A percentile compares a stretch with the other conserved stretches of the same genome.
Evolutionary conservation across 2,329 filamentous ascomycete genomes (phyloP).

Genomic region (Akanthomyces uredinophilus): DNA sequence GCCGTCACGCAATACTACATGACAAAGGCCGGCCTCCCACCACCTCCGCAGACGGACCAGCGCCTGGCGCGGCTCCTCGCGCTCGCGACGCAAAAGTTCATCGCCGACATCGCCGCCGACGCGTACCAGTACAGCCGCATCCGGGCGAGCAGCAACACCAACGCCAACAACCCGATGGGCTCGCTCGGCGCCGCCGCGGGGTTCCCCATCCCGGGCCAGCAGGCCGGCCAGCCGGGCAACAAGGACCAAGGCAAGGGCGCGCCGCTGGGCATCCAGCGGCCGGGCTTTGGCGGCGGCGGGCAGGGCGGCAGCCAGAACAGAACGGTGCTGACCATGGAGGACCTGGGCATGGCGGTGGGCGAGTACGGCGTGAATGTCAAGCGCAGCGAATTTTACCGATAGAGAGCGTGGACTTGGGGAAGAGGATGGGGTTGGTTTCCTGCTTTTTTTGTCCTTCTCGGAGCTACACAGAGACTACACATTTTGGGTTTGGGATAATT

Average conservation of each 20-base stretch:
- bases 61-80: slow-evolving; percentile 89
- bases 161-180: slow-evolving; percentile 86
- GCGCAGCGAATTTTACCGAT: slow-evolving; percentile 94
- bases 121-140: slow-evolving; percentile 98
- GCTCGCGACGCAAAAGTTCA: slow-evolving; percentile 97
- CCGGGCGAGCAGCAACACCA: slow-evolving; percentile 80
- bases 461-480: background rate
- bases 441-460: slow-evolving; percentile 10
- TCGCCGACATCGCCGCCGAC: slow-evolving; percentile 94
- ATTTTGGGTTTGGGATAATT: slow-evolving; percentile 5
- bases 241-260: slow-evolving; percentile 55
- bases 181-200: slow-evolving; percentile 72
- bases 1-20: slow-evolving; percentile 98
- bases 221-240: slow-evolving; percentile 48
- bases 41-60: slow-evolving; percentile 82
- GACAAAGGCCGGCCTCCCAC: slow-evolving; percentile 88
- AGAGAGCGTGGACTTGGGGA: slow-evolving; percentile 6
- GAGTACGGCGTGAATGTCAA: slow-evolving; percentile 98
- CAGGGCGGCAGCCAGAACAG: slow-evolving; percentile 84
- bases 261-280: slow-evolving; percentile 67
- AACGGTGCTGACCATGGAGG: slow-evolving; percentile 97
- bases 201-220: slow-evolving; percentile 60
- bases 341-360: slow-evolving; percentile 93
- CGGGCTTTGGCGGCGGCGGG: slow-evolving; percentile 81
- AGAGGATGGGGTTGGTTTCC: slow-evolving; percentile 7